Evolutionary conservation across 2,329 filamentous ascomycete species (phyloP).

Genomic region (Fusarium sp.): DNA sequence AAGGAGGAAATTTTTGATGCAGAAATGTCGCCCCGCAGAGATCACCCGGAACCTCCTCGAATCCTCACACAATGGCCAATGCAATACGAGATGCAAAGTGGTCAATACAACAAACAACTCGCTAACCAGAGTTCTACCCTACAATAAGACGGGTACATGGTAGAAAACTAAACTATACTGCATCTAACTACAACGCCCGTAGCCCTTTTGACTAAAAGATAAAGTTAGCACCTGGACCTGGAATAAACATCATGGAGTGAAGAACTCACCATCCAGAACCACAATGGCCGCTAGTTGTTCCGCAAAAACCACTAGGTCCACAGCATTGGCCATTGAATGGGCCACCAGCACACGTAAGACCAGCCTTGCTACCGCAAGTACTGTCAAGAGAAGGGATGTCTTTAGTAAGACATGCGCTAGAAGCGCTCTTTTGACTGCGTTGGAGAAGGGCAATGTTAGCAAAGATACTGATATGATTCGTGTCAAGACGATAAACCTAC

Average conservation of each 20-base stretch:
- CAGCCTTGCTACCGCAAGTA: constrained; percentile 4
- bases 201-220: not conserved
- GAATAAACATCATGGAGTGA: no score
- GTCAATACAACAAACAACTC: no score
- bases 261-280: constrained; percentile 1
- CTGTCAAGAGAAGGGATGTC: not conserved
- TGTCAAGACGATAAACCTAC: not conserved
- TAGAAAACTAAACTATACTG: no score
- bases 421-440: constrained; percentile 6
- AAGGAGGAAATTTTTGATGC: constrained; percentile 27
- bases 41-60: constrained; percentile 22
- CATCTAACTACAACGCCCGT: not conserved
- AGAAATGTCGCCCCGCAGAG: constrained; percentile 24
- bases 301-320: not conserved
- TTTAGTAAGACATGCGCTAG: not conserved
- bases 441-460: no score
- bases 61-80: constrained; percentile 1
- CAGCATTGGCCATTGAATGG: constrained; percentile 18
- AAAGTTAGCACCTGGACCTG: not conserved
- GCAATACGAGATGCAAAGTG: no score
- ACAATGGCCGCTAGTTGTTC: not conserved
- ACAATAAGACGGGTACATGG: no score
- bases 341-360: constrained; percentile 14
- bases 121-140: no score
- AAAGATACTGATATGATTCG: no score